phyloP scores from a whole-genome alignment of 106 monocot species.

The Dendrobium huoshanense region DNA sequence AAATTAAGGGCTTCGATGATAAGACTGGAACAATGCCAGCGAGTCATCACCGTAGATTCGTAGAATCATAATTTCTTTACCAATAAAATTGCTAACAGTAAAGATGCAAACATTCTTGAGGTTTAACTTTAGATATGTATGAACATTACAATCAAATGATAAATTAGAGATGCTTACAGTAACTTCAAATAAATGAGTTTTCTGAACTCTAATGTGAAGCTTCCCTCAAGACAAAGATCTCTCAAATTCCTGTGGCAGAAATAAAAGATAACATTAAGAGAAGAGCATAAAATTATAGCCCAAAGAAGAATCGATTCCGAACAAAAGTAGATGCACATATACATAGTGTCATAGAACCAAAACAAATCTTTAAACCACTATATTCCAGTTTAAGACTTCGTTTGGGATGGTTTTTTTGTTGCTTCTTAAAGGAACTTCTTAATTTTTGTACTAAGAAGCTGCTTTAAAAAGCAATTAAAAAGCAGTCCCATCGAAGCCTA shows the following conservation, averaged over 20 bases:
- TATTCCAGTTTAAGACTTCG: background rate
- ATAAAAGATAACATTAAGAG: background rate
- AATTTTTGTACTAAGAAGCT: no score
- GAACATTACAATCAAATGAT: background rate
- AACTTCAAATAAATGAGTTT: conserved; percentile 38
- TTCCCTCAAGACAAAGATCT: conserved; percentile 45
- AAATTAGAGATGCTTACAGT: conserved; percentile 30
- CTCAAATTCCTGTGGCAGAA: conserved; percentile 39
- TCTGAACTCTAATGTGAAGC: conserved; percentile 25
- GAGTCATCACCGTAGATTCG: background rate
- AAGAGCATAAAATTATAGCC: background rate
- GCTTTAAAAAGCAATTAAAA: no score
- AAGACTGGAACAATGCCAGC: background rate
- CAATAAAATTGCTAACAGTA: background rate
- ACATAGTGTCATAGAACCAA: background rate
- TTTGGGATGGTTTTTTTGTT: no score
- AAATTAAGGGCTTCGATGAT: background rate
- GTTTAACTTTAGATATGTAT: background rate
- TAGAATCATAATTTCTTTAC: background rate
- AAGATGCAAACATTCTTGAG: background rate
- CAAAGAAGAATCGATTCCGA: background rate
- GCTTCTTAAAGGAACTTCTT: no score
- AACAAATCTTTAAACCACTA: background rate
- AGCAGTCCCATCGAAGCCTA: no score
- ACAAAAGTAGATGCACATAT: background rate